These are phyloP conservation scores for Stereocaulon alpinum DNA, from an alignment of 495 filamentous ascomycete genomes.

Conservation along the genomic window DNA sequence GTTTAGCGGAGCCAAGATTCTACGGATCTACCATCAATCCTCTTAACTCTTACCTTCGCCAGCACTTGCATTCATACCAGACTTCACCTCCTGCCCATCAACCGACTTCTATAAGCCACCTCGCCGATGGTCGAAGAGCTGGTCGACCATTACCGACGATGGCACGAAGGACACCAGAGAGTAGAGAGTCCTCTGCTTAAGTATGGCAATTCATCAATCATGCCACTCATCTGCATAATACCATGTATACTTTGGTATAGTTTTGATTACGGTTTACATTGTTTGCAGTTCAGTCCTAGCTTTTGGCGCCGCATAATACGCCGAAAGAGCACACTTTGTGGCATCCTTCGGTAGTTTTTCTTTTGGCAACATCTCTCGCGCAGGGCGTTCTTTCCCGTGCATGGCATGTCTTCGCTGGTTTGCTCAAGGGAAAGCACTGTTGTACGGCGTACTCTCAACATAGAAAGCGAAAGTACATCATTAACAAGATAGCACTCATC, in stretches of 20 bases:
- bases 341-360: not conserved
- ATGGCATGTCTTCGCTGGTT: not conserved
- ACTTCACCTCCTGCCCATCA: not conserved
- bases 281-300: not conserved
- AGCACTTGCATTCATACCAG: not conserved
- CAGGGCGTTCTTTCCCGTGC: not conserved
- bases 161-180: not conserved
- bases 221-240: not conserved
- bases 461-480: not conserved
- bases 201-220: not conserved
- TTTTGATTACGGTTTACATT: not conserved
- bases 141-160: not conserved
- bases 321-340: not conserved
- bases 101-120: not conserved
- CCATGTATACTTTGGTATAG: no score
- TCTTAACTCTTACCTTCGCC: constrained; percentile 22
- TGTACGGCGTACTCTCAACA: not conserved
- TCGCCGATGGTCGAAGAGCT: not conserved
- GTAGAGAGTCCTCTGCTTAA: not conserved
- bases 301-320: not conserved
- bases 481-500: not conserved
- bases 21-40: constrained; percentile 33
- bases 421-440: not conserved
- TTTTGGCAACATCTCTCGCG: not conserved
- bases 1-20: constrained; percentile 24